Percentiles rank a stretch among this genome's conserved stretches.
Evolutionary conservation across 2,329 filamentous ascomycete genomes (phyloP).

Genomic region (Podosphaera fusca): DNA sequence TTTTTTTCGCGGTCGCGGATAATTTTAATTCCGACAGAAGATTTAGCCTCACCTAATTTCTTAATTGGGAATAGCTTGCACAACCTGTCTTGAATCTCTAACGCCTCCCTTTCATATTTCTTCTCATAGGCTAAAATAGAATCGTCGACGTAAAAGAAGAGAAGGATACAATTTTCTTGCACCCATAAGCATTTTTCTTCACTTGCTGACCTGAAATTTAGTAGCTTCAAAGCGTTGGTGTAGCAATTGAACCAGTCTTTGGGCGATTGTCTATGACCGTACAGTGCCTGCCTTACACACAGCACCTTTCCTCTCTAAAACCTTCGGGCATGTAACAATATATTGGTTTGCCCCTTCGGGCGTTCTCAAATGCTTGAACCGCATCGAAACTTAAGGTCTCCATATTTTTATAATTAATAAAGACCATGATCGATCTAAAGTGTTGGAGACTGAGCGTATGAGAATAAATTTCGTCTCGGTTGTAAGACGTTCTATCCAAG

Average conservation of each 20-base stretch:
- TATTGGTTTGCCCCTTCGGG: neutral
- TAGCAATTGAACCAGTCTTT: neutral
- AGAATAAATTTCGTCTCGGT: slow-evolving; percentile 1
- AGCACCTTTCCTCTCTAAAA: neutral
- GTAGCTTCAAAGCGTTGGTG: neutral
- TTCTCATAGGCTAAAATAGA: neutral
- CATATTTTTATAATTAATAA: slow-evolving; percentile 1
- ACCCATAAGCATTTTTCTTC: slow-evolving; percentile 1
- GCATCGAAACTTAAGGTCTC: neutral
- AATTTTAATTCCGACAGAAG: neutral
- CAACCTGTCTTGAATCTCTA: neutral
- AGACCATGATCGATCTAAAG: neutral
- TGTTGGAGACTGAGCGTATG: neutral
- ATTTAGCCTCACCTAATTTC: neutral
- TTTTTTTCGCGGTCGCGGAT: no score
- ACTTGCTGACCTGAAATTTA: neutral
- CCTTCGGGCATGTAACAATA: neutral
- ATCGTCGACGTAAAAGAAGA: neutral
- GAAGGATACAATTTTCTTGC: neutral
- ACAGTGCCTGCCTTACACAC: neutral
- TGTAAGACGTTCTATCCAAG: neutral
- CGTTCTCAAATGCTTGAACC: neutral
- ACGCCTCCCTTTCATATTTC: neutral
- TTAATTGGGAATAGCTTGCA: neutral
- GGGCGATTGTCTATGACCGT: neutral